Conservation (phyloP, 768 basidiomycete species). For the Punctularia strigosozonata region DNA sequence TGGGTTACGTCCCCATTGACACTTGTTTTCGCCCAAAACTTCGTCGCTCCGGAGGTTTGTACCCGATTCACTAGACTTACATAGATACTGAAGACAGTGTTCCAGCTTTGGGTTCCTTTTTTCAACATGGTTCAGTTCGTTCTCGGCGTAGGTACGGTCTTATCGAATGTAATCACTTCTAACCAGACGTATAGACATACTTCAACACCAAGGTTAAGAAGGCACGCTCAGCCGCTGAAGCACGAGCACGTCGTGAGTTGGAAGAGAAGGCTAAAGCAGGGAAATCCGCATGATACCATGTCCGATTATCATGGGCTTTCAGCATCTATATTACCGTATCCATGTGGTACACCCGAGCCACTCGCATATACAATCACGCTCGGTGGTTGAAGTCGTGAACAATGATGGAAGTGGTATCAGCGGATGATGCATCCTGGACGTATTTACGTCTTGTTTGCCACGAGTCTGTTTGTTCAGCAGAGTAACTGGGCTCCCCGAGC, state of each 20-base stretch:
- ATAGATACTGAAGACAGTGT: slow-evolving; percentile 3
- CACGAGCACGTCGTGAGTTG: too few species aligned
- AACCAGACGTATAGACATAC: slow-evolving; percentile 35
- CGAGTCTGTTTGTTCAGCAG: slow-evolving; percentile 20
- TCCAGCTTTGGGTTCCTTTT: slow-evolving; percentile 77
- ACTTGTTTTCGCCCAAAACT: slow-evolving; percentile 66
- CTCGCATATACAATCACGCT: not conserved
- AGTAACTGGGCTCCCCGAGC: slow-evolving; percentile 31
- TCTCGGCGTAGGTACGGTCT: slow-evolving; percentile 45
- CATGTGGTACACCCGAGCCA: slow-evolving; percentile 1
- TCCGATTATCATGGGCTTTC: too few species aligned
- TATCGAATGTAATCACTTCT: slow-evolving; percentile 1
- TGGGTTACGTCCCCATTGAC: slow-evolving; percentile 74
- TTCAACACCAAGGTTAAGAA: slow-evolving; percentile 68
- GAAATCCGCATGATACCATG: too few species aligned
- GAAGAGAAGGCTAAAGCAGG: too few species aligned
- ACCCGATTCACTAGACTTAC: not conserved
- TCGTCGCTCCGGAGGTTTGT: slow-evolving; percentile 63
- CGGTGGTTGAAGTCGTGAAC: slow-evolving; percentile 10
- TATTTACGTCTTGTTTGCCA: slow-evolving; percentile 30
- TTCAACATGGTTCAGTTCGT: slow-evolving; percentile 72
- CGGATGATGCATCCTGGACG: slow-evolving; percentile 22
- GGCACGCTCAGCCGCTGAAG: slow-evolving; percentile 36
- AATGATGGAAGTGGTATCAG: slow-evolving; percentile 20
- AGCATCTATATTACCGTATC: too few species aligned